Evolutionary conservation across 2,329 filamentous ascomycete species (phyloP).

Genomic region (Trichophyton verrucosum): DNA sequence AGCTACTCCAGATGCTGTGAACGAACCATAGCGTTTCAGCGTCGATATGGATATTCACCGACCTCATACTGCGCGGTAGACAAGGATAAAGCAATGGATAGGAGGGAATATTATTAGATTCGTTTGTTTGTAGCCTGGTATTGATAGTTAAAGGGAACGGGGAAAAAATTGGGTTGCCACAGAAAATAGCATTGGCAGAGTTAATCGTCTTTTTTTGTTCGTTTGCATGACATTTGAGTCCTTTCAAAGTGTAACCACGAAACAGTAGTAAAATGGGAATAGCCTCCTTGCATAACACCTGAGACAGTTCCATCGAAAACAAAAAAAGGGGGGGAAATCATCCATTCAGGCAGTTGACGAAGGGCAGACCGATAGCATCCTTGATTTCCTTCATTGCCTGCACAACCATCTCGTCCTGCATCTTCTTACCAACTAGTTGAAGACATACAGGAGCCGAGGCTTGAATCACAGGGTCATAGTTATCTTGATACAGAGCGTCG

Average conservation of each 20-base stretch:
- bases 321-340: neutral
- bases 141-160: no score
- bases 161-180: neutral
- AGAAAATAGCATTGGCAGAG: neutral
- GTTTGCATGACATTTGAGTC: neutral
- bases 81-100: neutral
- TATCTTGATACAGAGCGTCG: constrained; percentile 41
- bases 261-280: no score
- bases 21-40: neutral
- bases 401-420: constrained; percentile 44
- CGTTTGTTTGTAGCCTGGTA: neutral
- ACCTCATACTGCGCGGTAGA: neutral
- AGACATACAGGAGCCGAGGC: constrained; percentile 40
- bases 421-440: constrained; percentile 40
- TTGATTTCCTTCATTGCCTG: constrained; percentile 1
- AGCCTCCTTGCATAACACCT: neutral
- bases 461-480: constrained; percentile 35
- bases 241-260: no score
- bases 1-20: neutral
- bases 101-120: neutral
- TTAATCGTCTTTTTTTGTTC: neutral
- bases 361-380: neutral
- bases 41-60: neutral
- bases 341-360: constrained; percentile 1
- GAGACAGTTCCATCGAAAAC: neutral